Evolutionary conservation across 768 basidiomycete species (phyloP).

Genomic region (Naematelia aurantialba): DNA sequence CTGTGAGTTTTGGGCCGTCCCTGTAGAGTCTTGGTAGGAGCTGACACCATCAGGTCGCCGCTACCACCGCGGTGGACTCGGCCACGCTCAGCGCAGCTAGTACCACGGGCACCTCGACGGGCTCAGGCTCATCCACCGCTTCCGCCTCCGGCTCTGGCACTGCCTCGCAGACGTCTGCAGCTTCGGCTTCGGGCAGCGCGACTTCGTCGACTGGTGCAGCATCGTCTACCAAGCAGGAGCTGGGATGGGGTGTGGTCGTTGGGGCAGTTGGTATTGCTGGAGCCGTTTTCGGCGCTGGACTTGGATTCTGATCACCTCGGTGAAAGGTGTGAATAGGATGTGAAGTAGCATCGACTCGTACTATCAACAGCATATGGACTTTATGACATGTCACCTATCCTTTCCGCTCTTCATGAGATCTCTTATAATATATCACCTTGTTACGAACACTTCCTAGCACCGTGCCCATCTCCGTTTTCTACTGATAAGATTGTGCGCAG

Average conservation of each 20-base stretch:
- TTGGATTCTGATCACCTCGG: background rate
- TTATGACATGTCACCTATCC: background rate
- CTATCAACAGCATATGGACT: background rate
- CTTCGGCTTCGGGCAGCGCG: constrained; percentile 19
- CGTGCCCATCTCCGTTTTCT: too few relatives aligned
- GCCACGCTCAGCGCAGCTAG: constrained; percentile 56
- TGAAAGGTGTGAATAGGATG: background rate
- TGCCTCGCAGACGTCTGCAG: constrained; percentile 12
- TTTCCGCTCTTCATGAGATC: background rate
- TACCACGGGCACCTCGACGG: constrained; percentile 28
- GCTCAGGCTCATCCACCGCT: constrained; percentile 22
- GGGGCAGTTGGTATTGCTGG: constrained; percentile 37
- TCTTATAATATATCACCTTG: background rate
- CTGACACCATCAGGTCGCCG: constrained; percentile 15
- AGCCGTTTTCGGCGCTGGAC: constrained; percentile 33
- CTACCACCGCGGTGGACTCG: constrained; percentile 65
- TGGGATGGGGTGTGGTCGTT: constrained; percentile 30
- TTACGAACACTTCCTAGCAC: too few relatives aligned
- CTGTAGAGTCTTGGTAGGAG: too few relatives aligned
- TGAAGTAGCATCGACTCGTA: too few relatives aligned
- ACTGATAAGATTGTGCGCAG: too few relatives aligned
- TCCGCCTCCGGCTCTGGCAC: constrained; percentile 29
- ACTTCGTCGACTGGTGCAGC: constrained; percentile 13
- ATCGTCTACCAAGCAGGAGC: constrained; percentile 12
- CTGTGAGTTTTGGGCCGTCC: constrained; percentile 50